Base-by-base conservation (phyloP, 331 rosid genomes). In the Dryas integrifolia region DNA sequence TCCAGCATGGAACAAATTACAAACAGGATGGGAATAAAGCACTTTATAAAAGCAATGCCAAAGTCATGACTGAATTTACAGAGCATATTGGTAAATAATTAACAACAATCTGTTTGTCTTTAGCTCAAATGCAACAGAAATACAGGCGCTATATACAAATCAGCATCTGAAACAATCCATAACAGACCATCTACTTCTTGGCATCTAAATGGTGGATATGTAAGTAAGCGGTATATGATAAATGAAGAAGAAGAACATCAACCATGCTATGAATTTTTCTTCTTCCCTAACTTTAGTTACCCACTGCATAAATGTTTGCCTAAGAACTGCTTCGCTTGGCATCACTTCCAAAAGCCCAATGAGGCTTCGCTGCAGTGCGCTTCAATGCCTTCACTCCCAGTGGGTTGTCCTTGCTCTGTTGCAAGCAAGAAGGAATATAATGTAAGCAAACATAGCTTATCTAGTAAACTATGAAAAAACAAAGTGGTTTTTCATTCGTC, bases 321-420 rank as follows among this genome's bases (percentile, higher is more conserved):
- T 65, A 92, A 58, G 85, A 89, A 56, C 76, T 83, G 92, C 76
- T 77, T 3, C 56, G 58, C 79, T 70, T 80, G 67, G 81, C 84
- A 26, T 38, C 80, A 40, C 67, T 77, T 58, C 71, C 85, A 46
- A 84, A 21, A n/a, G 90, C 76, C 83, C 80, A 82, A 63, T 77
- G 70, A 46, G 88, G 88, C 38, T 79, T 82, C 0, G 99, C 98
- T 0, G 89, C 76, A 61, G 87, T 86, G 59, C 98, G 87, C 85
- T 66, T 92, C 90, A 90, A 52, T 53, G 97, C 88, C 92, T 85
- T 88, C 70, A 95, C 85, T 82, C 89, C 92, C 43, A 95, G 53
- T 15, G 96, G 92, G 67, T 79, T 84, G 79, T 76, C 73, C 88
- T 84, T 81, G 78, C 92, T 58, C 98, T 94, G 91, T 77, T 24